Evolutionary conservation across 805 yeast genomes (phyloP), one percentile per base, ranked within the genome.

Genomic region (Torulaspora franciscae): DNA sequence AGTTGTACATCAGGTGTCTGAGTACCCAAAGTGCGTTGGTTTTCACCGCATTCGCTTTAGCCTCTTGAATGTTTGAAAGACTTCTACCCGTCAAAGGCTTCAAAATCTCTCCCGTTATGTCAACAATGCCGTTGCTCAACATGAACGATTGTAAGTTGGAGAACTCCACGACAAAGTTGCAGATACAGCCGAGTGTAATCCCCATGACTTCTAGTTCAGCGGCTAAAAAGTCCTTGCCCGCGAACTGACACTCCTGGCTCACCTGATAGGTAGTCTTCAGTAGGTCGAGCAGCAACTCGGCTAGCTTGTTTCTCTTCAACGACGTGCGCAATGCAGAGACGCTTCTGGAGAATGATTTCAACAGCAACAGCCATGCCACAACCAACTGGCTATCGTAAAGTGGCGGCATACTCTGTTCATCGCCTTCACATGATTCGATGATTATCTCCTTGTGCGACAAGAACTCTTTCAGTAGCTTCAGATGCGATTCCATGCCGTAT

Each of bases 101-200:
- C 36, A 64, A 42, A 11, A 64, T 56, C 2, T 55, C 53, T 7
- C 52, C 52, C 11, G 61, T 55, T 4, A 57, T 46, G 7, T 47
- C 48, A 4, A 68, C 57, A 4, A 73, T 60, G 6, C 71, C 74
- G 38, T 64, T 56, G 6, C 65, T 57, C n/a, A 65, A 39, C 15
- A 72, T 55, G 22, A 60, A 64, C 5, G 66, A 55, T 42, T 69
- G 68, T 40, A 71, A 47, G 11, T 71, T 66, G 3, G 76, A 71
- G 49, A 73, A 74, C 40, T 72, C 79, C 17, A 74, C 66, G 22
- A 72, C 69, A 29, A 71, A 60, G 50, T 73, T 73, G 23, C 75
- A 67, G 7, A 71, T 54, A 5, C 64, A 60, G 1, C 76, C 75
- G 42, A 73, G 47, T 2, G 60, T 44, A 10, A 56, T 46, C 6